These are phyloP conservation scores for Phytopythium vexans DNA, from an alignment of 352 stramenopile genomes.

Conservation along the genomic window DNA sequence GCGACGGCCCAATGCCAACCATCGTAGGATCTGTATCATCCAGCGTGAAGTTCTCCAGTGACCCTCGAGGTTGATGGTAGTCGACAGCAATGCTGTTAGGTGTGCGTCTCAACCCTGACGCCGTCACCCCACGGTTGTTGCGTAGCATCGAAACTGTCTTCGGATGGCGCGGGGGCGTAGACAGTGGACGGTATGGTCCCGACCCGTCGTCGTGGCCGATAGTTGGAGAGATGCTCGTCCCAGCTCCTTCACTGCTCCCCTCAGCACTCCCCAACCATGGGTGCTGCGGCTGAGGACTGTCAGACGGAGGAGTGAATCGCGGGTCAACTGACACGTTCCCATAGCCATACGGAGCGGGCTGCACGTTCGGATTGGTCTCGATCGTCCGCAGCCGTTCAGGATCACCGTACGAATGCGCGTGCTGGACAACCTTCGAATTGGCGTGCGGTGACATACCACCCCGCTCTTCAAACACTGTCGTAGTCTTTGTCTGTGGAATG, in stretches of 20 bases:
- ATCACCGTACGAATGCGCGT: conserved; percentile 72
- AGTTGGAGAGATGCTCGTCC: conserved; percentile 23
- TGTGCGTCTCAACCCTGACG: conserved; percentile 7
- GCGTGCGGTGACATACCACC: conserved; percentile 12
- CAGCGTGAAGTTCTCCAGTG: conserved; percentile 69
- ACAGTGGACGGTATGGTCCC: conserved; percentile 32
- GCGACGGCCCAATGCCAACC: not conserved
- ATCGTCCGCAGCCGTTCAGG: conserved; percentile 41
- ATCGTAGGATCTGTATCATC: conserved; percentile 12
- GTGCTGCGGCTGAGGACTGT: conserved; percentile 29
- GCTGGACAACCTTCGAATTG: conserved; percentile 33
- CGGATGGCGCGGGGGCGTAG: conserved; percentile 69
- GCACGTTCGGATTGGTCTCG: conserved; percentile 59
- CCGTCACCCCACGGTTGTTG: conserved; percentile 18
- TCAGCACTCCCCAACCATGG: conserved; percentile 30
- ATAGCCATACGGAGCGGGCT: conserved; percentile 69
- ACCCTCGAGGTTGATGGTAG: conserved; percentile 29
- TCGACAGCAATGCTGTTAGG: conserved; percentile 5
- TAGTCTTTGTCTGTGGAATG: conserved; percentile 58
- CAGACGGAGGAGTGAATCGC: conserved; percentile 20
- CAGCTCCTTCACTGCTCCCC: conserved; percentile 18
- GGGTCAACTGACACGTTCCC: conserved; percentile 69
- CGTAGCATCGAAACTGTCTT: conserved; percentile 50
- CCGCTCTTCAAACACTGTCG: conserved; percentile 25
- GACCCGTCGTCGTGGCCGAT: conserved; percentile 38